A percentile compares a stretch with the other conserved stretches of the same genome.
Evolutionary conservation across 139 green algal genomes (phyloP).

Genomic region (Chlamydomonas sphaeroides): DNA sequence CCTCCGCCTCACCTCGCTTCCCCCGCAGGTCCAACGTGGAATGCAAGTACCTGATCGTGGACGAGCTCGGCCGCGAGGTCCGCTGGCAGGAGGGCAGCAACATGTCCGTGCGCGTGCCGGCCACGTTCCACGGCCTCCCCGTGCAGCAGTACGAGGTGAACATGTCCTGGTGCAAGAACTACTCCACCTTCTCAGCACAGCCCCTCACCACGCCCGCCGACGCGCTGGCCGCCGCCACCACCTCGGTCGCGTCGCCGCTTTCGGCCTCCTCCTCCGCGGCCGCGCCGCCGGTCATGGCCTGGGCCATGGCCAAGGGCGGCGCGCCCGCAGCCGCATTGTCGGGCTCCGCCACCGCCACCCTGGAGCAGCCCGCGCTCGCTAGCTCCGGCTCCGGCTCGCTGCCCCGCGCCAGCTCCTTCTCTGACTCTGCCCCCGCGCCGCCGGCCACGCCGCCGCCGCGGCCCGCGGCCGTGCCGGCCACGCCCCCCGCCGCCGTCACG

Average conservation of each 20-base stretch:
- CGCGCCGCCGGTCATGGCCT: slow-evolving; percentile 12
- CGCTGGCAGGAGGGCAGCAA: slow-evolving; percentile 41
- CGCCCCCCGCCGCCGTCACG: no score
- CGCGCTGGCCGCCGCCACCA: background rate
- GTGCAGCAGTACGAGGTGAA: background rate
- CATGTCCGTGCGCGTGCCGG: background rate
- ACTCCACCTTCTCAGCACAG: background rate
- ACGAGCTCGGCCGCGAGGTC: background rate
- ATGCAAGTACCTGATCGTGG: slow-evolving; percentile 40
- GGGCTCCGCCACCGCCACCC: no score
- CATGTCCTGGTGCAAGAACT: slow-evolving; percentile 29
- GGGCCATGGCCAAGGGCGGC: slow-evolving; percentile 5
- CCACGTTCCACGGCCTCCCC: background rate
- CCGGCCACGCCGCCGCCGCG: background rate
- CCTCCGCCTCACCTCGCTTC: background rate
- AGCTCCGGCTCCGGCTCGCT: no score
- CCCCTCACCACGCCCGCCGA: background rate
- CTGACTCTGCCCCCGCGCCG: no score
- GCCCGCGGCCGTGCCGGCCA: no score
- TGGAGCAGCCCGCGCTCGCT: no score
- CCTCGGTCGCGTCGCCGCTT: background rate
- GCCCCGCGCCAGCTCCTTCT: no score
- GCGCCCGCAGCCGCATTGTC: no score
- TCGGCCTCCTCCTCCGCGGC: background rate
- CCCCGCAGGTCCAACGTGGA: slow-evolving; percentile 1